Conservation (phyloP, 371 early-diverging fungal genomes). For the Funneliformis caledonium region DNA sequence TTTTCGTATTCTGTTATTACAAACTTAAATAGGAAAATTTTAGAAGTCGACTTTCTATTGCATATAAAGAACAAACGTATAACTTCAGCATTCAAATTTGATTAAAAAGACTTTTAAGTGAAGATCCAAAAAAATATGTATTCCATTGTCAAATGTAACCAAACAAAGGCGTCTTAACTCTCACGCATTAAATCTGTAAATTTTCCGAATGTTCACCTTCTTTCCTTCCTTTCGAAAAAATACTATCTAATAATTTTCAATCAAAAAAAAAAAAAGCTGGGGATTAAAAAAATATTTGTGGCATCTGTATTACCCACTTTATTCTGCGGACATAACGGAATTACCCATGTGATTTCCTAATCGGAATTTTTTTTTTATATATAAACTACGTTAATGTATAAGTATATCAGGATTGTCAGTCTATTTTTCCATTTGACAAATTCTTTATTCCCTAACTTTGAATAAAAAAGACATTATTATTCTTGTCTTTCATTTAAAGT, state of each 20-base stretch:
- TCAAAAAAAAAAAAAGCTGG: too few species aligned
- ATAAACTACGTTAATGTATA: neutral
- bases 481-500: neutral
- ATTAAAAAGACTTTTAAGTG: neutral
- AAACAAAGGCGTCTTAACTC: neutral
- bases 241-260: too few species aligned
- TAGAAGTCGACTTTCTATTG: neutral
- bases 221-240: neutral
- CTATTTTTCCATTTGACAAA: neutral
- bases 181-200: neutral
- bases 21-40: neutral
- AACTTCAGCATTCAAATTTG: neutral
- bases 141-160: neutral
- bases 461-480: neutral
- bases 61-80: neutral
- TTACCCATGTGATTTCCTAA: neutral
- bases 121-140: neutral
- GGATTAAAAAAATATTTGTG: too few species aligned
- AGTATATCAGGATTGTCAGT: neutral
- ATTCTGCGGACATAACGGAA: too few species aligned
- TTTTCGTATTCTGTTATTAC: too few species aligned
- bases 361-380: neutral
- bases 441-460: constrained; percentile 3
- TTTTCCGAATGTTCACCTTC: neutral
- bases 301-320: too few species aligned